Evolutionary conservation across 495 filamentous ascomycete species (phyloP).

Genomic region (Amphirosellinia nigrospora): DNA sequence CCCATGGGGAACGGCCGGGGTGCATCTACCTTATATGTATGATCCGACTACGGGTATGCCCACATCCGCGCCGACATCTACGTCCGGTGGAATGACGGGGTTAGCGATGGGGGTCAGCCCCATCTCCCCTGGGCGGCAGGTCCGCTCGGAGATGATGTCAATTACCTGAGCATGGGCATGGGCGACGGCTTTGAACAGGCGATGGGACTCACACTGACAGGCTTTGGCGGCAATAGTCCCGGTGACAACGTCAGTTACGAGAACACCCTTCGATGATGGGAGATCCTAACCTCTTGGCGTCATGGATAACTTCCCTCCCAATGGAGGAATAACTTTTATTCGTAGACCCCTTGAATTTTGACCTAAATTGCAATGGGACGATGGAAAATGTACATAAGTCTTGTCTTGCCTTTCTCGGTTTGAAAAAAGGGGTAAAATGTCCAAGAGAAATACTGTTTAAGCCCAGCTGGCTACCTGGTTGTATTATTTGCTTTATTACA

Average conservation of each 20-base stretch:
- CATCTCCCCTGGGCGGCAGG: slow-evolving; percentile 41
- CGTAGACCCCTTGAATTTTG: too few species aligned
- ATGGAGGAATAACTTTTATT: neutral
- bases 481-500: neutral
- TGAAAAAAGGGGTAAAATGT: neutral
- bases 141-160: slow-evolving; percentile 43
- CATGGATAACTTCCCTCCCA: slow-evolving; percentile 2
- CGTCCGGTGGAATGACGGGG: neutral
- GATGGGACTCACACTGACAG: slow-evolving; percentile 57
- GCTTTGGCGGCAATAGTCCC: slow-evolving; percentile 38
- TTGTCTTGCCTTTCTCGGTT: neutral
- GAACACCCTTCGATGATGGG: slow-evolving; percentile 42
- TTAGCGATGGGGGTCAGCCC: slow-evolving; percentile 15
- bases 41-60: slow-evolving; percentile 25
- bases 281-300: slow-evolving; percentile 16
- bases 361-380: neutral
- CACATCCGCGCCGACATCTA: neutral
- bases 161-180: slow-evolving; percentile 41
- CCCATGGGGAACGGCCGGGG: slow-evolving; percentile 21
- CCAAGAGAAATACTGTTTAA: neutral
- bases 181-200: slow-evolving; percentile 58
- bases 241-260: slow-evolving; percentile 37
- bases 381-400: neutral
- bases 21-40: slow-evolving; percentile 38
- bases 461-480: neutral